phyloP scores from a whole-genome alignment of 1,284 basidiomycete genomes.

The Neolentinus lepideus region DNA sequence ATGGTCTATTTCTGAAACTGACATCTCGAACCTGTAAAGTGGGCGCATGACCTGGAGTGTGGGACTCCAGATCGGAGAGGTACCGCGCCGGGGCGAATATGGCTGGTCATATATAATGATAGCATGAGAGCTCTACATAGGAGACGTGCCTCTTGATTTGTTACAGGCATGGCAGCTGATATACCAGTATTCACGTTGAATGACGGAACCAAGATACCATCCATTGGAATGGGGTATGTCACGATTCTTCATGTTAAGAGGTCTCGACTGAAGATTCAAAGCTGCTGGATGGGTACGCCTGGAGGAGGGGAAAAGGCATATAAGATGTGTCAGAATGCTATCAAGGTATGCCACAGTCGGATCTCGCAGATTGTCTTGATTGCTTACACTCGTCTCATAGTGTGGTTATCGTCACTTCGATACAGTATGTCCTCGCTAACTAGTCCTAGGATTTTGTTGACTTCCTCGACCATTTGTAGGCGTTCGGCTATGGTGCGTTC shows the following conservation, averaged over 20 bases:
- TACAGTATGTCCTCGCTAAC: constrained; percentile 20
- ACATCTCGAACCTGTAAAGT: background rate
- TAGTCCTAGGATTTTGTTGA: background rate
- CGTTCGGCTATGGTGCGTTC: constrained; percentile 12
- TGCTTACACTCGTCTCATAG: constrained; percentile 12
- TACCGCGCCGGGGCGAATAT: background rate
- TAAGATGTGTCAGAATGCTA: constrained; percentile 28
- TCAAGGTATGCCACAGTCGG: constrained; percentile 19
- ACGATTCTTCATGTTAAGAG: background rate
- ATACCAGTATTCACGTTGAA: constrained; percentile 26
- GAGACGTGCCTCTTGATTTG: background rate
- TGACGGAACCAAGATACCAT: constrained; percentile 29
- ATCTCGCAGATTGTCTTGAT: background rate
- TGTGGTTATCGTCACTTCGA: constrained; percentile 33
- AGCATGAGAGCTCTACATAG: background rate
- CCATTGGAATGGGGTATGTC: constrained; percentile 30
- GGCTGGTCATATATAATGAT: background rate
- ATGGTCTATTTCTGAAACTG: background rate
- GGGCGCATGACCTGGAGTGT: background rate
- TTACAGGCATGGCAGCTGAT: constrained; percentile 7
- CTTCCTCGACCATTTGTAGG: constrained; percentile 4
- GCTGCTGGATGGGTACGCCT: constrained; percentile 34
- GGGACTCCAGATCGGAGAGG: background rate
- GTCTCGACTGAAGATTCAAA: constrained; percentile 8
- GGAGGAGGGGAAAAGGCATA: constrained; percentile 27